phyloP scores from a whole-genome alignment of 2,329 filamentous ascomycete genomes.

The Fusarium ramigenum region DNA sequence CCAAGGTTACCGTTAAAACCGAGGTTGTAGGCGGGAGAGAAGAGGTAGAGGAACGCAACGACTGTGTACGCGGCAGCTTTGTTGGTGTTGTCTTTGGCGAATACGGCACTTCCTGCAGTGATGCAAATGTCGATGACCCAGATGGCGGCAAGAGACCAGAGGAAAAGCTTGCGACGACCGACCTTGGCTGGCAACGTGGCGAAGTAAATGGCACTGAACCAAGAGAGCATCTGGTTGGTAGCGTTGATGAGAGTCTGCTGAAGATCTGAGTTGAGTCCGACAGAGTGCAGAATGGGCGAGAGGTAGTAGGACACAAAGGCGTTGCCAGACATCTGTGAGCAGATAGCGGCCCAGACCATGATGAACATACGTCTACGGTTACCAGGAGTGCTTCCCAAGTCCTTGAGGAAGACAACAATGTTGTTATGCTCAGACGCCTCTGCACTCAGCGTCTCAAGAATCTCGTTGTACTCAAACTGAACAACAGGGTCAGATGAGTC shows the following conservation, averaged over 20 bases:
- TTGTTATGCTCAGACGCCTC: neutral
- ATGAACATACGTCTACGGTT: neutral
- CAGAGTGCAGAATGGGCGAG: neutral
- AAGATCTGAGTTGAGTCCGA: neutral
- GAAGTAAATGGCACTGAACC: constrained; percentile 1
- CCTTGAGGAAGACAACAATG: neutral
- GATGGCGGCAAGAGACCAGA: neutral
- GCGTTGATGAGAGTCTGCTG: constrained; percentile 3
- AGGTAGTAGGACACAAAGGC: neutral
- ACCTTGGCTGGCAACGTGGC: neutral
- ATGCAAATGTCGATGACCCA: constrained; percentile 1
- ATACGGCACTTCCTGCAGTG: neutral
- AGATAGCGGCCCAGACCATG: neutral
- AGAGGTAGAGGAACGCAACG: neutral
- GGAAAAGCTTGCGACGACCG: neutral
- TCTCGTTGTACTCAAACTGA: neutral
- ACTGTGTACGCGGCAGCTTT: neutral
- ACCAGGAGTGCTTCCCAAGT: neutral
- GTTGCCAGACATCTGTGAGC: neutral
- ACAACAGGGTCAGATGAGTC: neutral
- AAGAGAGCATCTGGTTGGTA: neutral
- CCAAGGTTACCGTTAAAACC: neutral
- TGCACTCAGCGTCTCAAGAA: neutral
- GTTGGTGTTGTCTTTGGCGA: neutral
- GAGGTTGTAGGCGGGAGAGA: neutral